Base-by-base conservation (phyloP, 306 rosid genomes). In the Trichosanthes truncata region DNA sequence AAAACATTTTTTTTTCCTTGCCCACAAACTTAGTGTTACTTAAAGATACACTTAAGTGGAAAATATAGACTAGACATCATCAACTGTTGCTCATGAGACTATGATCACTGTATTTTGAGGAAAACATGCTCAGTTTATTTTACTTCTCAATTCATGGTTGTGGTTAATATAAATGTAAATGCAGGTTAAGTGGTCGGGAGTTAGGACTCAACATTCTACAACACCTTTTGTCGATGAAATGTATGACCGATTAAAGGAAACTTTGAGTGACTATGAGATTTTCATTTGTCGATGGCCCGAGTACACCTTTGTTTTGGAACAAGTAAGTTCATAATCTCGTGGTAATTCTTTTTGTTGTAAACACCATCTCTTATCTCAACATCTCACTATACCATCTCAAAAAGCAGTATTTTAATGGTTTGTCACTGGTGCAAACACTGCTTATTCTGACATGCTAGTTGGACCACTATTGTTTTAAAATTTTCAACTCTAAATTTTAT, bases 181-280 rank as follows among this genome's bases (percentile, higher is more conserved):
- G 87, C 90, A 96, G 99, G 97, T 96, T 55, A 96, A 96, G 86
- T 93, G 99, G 99, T 90, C 98, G 3, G 99, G 99, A 81, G 97
- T 91, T 78, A 90, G 88, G 86, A 96, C 98, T 46, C 97, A 81
- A 38, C 99, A 96, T 85, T 93, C 94, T 53, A 96, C 99, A 4
- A 96, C 99, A 80, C 99, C 99, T 69, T 96, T 96, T 88, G 85
- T 96, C 46, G 99, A 90, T 89, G 99, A 96, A 74, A 93, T 96
- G 96, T 96, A 93, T 83, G 96, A 93, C 49, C 94, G 91, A 76
- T 88, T 96, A 85, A 91, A 89, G 84, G 97, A 86, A 86, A 93
- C 96, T 26, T 86, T 96, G 88, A 88, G 90, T 31, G 96, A 90
- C 78, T 96, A 90, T 65, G 96, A 91, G 84, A 89, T 93, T 86